Evolutionary conservation across 1,139 yeast genomes (phyloP), one percentile per base, ranked within the genome.

Genomic region (Hyphopichia pseudoburtonii): DNA sequence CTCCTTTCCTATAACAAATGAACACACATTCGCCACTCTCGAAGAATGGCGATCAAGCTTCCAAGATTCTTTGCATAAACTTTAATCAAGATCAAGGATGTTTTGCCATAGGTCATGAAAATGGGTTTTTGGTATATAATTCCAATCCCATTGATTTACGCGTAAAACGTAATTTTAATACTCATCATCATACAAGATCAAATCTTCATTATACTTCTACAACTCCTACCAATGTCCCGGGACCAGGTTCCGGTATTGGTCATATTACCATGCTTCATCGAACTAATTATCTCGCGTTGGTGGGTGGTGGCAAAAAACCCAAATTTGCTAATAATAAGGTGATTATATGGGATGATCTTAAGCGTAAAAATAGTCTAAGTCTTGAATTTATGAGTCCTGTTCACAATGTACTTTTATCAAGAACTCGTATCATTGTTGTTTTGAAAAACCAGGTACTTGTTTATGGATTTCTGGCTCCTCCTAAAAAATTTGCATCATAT

Each of bases 51-150:
- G 27, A 24, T 15, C 23, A 17, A 8, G 28, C 17, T n/a, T 24
- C 27, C 5, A 24, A 24, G 12, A 28, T 34, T 14, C 32, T 34
- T 11, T 23, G 80, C 44, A 79, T 83, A 12, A 65, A 80, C 23
- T 89, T 89, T 67, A 90, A 90, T 61, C 96, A 88, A 62, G 96
- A 89, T 61, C 87, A 82, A 52, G 86, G 89, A 33, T 89, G 97
- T 56, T 89, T 90, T 63, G 87, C 96, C 17, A 70, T 87, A 23
- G 87, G 94, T 35, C 85, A 83, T 48, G 90, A 86, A 45, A 63
- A 71, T 36, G 97, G 97, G 19, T 88, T 90, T 57, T 66, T 82
- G 37, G 95, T 90, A n/a, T 90, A 81, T 67, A 86, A 84, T 55
- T 76, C 95, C 5, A 89, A 86, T 54, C 97, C 97, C 5, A 71